A percentile compares a stretch with the other conserved stretches of the same genome.
phyloP scores from a whole-genome alignment of 2,329 filamentous ascomycete genomes.

The Tolypocladium nubicola region DNA sequence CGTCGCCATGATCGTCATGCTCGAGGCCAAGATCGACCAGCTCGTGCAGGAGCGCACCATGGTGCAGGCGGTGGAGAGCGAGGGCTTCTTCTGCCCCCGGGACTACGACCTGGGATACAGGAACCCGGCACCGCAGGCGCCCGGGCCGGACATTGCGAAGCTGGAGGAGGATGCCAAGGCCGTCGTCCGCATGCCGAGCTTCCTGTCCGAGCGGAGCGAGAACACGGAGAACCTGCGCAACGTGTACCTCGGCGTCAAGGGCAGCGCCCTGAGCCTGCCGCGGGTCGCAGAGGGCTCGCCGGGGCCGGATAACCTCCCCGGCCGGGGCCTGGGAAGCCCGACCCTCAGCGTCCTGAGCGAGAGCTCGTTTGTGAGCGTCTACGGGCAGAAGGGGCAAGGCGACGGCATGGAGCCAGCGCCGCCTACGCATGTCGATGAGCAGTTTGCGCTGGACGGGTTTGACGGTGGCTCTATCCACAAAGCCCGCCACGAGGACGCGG shows the following conservation, averaged over 20 bases:
- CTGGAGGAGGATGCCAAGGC: conserved; percentile 21
- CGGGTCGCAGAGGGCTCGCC: conserved; percentile 31
- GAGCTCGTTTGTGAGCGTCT: conserved; percentile 56
- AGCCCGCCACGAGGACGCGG: background rate
- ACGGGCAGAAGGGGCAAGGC: conserved; percentile 29
- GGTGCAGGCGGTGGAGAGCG: conserved; percentile 37
- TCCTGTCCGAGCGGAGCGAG: conserved; percentile 48
- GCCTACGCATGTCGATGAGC: conserved; percentile 17
- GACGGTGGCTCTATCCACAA: conserved; percentile 3
- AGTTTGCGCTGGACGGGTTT: conserved; percentile 16
- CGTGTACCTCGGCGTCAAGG: conserved; percentile 41
- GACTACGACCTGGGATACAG: conserved; percentile 17
- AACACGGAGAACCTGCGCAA: conserved; percentile 51
- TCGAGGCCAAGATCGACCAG: conserved; percentile 50
- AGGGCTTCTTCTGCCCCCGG: conserved; percentile 22
- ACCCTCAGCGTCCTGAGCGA: conserved; percentile 55
- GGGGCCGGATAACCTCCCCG: conserved; percentile 21
- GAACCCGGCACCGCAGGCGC: conserved; percentile 9
- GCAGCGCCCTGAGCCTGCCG: conserved; percentile 39
- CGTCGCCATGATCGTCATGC: conserved; percentile 54
- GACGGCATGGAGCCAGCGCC: conserved; percentile 19
- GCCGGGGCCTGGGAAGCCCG: conserved; percentile 40
- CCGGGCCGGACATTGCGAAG: conserved; percentile 8
- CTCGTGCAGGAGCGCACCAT: conserved; percentile 42
- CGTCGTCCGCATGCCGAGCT: conserved; percentile 52